Evolutionary conservation across 768 basidiomycete genomes (phyloP), one percentile per base, ranked within the genome.

Genomic region (Collybia mongolica): DNA sequence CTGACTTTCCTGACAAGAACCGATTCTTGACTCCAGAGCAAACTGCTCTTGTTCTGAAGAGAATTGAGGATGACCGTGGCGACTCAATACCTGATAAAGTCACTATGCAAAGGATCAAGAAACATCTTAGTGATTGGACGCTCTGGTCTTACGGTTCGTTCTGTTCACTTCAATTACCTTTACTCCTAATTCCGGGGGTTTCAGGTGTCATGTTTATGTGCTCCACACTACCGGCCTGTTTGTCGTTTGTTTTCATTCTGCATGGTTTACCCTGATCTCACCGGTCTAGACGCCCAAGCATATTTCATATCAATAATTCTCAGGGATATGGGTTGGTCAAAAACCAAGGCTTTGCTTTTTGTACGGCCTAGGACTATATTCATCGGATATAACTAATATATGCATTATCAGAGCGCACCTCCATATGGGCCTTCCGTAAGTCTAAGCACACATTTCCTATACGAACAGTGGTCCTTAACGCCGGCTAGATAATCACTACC

Each of bases 41-140:
- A 59, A 76, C 75, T 12, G 66, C 66, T 2, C 51, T 77, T 37
- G 68, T 80, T 19, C 47, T 80, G 39, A 69, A 65, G 56, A 73
- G 78, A 11, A 72, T 79, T 37, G 74, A 79, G 47, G 72, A 75
- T 5, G 78, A 79, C 54, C 71, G 77, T n/a, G 75, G 76, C 11
- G 78, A 80, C 55, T 72, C 77, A 1, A 44, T 74, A 38, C 76
- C 75, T 8, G 78, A 80, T 53, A 48, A 63, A 26, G 29, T 77
- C 15, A 78, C 71, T 17, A 36, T 52, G 6, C 47, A 54, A 35
- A 76, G 73, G 53, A 61, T 76, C 29, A 49, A 70, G 32, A 58
- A 57, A 22, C 70, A 77, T 60, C 58, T 80, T 9, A 56, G 56
- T 36, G 77, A 79, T 56, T 77, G 76, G 73, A 74, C 69, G 8